Conservation (phyloP, 192 early-diverging fungal genomes). For the Coemansia sp. region DNA sequence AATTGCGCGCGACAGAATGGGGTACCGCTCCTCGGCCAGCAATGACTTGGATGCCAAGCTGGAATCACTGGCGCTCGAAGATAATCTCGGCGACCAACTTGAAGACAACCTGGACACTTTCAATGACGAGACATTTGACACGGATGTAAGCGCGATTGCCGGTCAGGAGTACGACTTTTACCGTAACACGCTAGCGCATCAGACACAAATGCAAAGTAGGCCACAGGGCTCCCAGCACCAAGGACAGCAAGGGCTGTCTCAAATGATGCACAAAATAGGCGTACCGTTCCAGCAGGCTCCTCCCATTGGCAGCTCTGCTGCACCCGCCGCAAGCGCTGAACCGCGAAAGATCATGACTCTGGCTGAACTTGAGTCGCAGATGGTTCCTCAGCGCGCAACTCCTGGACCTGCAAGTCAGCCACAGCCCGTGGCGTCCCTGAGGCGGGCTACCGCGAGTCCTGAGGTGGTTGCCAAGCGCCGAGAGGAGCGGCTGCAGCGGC, state of each 20-base stretch:
- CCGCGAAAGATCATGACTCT: slow-evolving; percentile 62
- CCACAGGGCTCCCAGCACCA: slow-evolving; percentile 2
- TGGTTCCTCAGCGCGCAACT: slow-evolving; percentile 30
- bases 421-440: background rate
- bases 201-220: slow-evolving; percentile 7
- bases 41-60: slow-evolving; percentile 67
- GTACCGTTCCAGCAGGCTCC: slow-evolving; percentile 10
- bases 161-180: slow-evolving; percentile 71
- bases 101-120: slow-evolving; percentile 70
- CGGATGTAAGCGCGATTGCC: slow-evolving; percentile 49
- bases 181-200: slow-evolving; percentile 48
- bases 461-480: slow-evolving; percentile 35
- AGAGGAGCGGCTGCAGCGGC: slow-evolving; percentile 33
- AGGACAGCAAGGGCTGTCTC: slow-evolving; percentile 13
- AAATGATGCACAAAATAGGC: slow-evolving; percentile 26
- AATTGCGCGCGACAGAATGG: slow-evolving; percentile 41
- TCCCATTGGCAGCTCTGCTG: background rate
- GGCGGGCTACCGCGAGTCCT: slow-evolving; percentile 15
- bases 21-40: background rate
- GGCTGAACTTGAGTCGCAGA: slow-evolving; percentile 72
- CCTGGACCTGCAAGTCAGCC: slow-evolving; percentile 9
- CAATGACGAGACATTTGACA: slow-evolving; percentile 78
- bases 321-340: background rate
- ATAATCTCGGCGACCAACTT: slow-evolving; percentile 62
- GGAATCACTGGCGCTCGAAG: slow-evolving; percentile 58